Percentiles rank a stretch among this genome's conserved stretches.
Conservation (phyloP, 441 rosid species). For the Jatropha multifida region DNA sequence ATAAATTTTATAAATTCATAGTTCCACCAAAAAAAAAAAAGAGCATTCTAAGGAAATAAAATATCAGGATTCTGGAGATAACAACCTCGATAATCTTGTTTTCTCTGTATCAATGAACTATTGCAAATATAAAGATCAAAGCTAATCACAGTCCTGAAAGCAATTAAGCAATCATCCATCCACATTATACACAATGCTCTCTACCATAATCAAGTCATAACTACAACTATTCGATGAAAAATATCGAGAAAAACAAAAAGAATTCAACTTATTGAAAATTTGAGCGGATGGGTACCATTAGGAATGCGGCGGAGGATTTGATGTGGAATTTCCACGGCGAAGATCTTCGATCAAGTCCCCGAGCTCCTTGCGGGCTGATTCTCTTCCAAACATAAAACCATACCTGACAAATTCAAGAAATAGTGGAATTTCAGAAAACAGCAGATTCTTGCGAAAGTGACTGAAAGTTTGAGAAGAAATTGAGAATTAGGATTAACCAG, state of each 20-base stretch:
- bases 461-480: background rate
- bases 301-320: constrained; percentile 37
- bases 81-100: too few species aligned
- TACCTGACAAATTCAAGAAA: constrained; percentile 44
- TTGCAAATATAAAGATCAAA: too few species aligned
- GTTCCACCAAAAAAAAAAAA: too few species aligned
- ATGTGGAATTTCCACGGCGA: constrained; percentile 43
- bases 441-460: background rate
- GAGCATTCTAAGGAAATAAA: too few species aligned
- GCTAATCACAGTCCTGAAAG: background rate
- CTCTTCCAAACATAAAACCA: constrained; percentile 93
- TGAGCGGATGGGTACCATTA: constrained; percentile 24
- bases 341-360: constrained; percentile 67
- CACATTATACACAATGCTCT: background rate
- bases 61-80: too few species aligned
- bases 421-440: background rate
- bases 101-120: too few species aligned
- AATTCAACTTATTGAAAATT: background rate
- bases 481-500: constrained; percentile 38
- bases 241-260: background rate
- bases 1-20: too few species aligned
- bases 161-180: background rate
- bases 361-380: constrained; percentile 81
- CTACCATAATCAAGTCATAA: background rate
- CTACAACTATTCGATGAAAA: background rate